These are phyloP conservation scores for Phoma sp. DNA, from an alignment of 2,329 filamentous ascomycete species.

Conservation along the genomic window DNA sequence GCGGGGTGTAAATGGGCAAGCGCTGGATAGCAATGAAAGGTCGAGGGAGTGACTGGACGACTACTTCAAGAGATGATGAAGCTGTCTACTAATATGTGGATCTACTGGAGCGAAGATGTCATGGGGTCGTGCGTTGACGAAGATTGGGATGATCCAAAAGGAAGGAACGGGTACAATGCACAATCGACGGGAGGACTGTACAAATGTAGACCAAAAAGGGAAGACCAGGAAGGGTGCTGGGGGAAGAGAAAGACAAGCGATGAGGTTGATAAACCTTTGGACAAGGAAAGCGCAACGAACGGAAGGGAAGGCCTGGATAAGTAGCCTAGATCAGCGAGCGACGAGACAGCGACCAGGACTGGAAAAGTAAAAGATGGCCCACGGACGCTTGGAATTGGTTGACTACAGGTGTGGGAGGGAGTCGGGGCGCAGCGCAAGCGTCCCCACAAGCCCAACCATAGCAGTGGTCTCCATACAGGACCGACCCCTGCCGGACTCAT, in stretches of 20 bases:
- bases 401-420: conserved; percentile 37
- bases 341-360: conserved; percentile 47
- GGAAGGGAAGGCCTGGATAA: conserved; percentile 49
- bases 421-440: conserved; percentile 48
- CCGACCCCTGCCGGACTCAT: conserved; percentile 44
- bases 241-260: conserved; percentile 49
- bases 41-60: conserved; percentile 51
- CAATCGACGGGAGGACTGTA: conserved; percentile 38
- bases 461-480: conserved; percentile 39
- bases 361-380: conserved; percentile 53
- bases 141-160: conserved; percentile 40
- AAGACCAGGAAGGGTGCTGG: conserved; percentile 42
- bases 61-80: conserved; percentile 46
- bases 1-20: conserved; percentile 28
- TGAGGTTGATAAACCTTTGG: conserved; percentile 53
- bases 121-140: conserved; percentile 39
- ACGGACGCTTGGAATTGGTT: conserved; percentile 48
- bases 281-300: conserved; percentile 46
- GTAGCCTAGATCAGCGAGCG: conserved; percentile 50
- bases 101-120: conserved; percentile 39
- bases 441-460: conserved; percentile 46
- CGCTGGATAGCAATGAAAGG: conserved; percentile 30
- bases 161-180: conserved; percentile 49
- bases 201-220: conserved; percentile 46
- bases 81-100: conserved; percentile 49